Base-by-base conservation (phyloP, 23 red algal genomes). In the Gracilaria gracilis region DNA sequence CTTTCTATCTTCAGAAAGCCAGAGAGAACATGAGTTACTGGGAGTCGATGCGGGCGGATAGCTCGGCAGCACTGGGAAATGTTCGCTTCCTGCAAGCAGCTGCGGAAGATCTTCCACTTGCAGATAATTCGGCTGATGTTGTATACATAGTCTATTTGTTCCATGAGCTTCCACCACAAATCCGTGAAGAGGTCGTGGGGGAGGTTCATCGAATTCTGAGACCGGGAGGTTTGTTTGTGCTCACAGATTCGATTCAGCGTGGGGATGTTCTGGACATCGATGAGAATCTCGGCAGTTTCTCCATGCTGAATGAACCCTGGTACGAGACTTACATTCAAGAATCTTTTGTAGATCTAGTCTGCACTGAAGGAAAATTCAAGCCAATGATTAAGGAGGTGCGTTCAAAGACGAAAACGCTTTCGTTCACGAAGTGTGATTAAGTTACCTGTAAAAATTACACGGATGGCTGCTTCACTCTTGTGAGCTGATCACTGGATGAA, bases 1-100 rank as follows among this genome's bases (percentile, higher is more conserved):
- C 94, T 13, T 96, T 91, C 71, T 96, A 96, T 65, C 70, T 96
- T 27, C 57, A 87, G 59, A 87, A 92, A 67, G 94, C 94, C 0
- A 38, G 84, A 20, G 80, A 85, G 47, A 75, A 88, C 49, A 77
- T 88, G 67, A 36, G 8, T 16, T 76, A 88, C 85, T 88, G 85
- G 85, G 25, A 61, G 61, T 25, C 4, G 1, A 74, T 6, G 39
- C 16, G 69, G 2, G 36, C 36, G 0, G 15, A 38, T 25, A 20
- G 36, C 4, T 7, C 7, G 6, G 1, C 39, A 23, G 4, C 7
- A 15, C 36, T 46, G 7, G 69, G 69, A n/a, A 40, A 71, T 19
- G 44, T 89, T 40, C 69, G 65, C 20, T 96, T 92, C 61, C 2
- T 96, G 17, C 90, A 88, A 67, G 94, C 86, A 1, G 75, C 48